Evolutionary conservation across 2,329 filamentous ascomycete genomes (phyloP).

Genomic region (Colletotrichum theobromicola): DNA sequence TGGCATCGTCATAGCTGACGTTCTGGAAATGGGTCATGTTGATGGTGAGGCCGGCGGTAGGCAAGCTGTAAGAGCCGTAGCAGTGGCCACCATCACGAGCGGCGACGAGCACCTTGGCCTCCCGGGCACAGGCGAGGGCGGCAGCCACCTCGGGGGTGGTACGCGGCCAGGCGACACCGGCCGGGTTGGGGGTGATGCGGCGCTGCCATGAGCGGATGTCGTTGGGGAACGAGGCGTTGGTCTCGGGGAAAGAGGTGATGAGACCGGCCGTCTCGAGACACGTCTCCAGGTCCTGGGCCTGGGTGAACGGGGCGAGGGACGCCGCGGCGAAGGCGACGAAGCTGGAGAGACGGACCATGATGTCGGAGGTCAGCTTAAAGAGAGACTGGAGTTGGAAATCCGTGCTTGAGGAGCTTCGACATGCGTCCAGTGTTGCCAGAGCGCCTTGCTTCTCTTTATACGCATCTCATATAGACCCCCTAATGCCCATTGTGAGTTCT

Average conservation of each 20-base stretch:
- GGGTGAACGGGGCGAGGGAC: not conserved
- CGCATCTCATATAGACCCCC: not conserved
- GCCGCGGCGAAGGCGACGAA: constrained; percentile 3
- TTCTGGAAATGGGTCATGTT: constrained; percentile 20
- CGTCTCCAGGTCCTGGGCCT: not conserved
- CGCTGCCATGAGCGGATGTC: constrained; percentile 15
- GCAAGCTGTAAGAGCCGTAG: constrained; percentile 16
- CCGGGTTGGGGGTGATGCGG: constrained; percentile 18
- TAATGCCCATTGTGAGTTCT: not conserved
- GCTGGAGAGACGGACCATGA: not conserved
- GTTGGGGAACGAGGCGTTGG: constrained; percentile 13
- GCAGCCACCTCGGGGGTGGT: constrained; percentile 14
- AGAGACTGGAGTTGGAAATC: constrained; percentile 2
- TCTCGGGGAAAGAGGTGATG: constrained; percentile 14
- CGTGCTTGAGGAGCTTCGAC: not conserved
- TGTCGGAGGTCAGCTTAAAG: not conserved
- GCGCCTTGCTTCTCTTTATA: not conserved
- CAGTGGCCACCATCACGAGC: constrained; percentile 20
- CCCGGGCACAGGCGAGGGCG: constrained; percentile 19
- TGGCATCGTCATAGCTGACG: constrained; percentile 9
- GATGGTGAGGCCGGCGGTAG: constrained; percentile 15
- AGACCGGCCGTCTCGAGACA: constrained; percentile 20
- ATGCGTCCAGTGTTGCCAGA: not conserved
- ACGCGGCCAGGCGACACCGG: constrained; percentile 18
- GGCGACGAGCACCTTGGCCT: constrained; percentile 14